phyloP scores from a whole-genome alignment of 148 eudicot species.

The Rhododendron williamsianum region DNA sequence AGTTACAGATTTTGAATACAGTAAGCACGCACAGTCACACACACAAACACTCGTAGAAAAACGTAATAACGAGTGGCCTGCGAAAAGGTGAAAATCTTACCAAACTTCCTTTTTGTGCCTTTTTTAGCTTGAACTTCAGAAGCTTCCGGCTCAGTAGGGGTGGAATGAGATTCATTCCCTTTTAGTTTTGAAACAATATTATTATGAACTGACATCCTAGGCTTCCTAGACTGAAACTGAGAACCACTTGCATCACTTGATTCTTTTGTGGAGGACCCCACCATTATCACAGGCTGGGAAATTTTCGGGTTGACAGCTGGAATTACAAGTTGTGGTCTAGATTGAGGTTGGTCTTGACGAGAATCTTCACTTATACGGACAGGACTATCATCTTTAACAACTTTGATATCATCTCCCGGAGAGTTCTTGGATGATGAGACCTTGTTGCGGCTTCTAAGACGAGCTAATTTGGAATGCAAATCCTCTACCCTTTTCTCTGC shows the following conservation, averaged over 20 bases:
- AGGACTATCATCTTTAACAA: conserved; percentile 49
- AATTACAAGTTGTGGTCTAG: conserved; percentile 58
- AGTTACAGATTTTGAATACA: neutral
- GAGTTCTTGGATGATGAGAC: conserved; percentile 23
- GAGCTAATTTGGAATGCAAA: conserved; percentile 57
- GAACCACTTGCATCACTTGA: conserved; percentile 27
- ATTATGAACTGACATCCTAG: conserved; percentile 18
- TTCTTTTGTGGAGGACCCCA: conserved; percentile 30
- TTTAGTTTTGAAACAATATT: conserved; percentile 31
- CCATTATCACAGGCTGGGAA: conserved; percentile 29
- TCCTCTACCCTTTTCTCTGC: conserved; percentile 64
- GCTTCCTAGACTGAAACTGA: conserved; percentile 18
- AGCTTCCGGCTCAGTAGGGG: conserved; percentile 32
- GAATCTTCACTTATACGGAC: conserved; percentile 25
- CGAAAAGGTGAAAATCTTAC: conserved; percentile 29
- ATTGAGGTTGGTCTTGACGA: conserved; percentile 28
- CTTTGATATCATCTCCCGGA: conserved; percentile 24
- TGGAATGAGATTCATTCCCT: conserved; percentile 33
- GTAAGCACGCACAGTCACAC: neutral
- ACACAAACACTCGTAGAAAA: neutral
- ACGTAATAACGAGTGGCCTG: conserved; percentile 5
- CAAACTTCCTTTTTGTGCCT: conserved; percentile 68
- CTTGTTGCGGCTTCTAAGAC: conserved; percentile 41
- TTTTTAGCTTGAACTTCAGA: conserved; percentile 37
- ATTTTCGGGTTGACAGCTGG: conserved; percentile 35